Evolutionary conservation across 208 protist species (phyloP).

Genomic region (Wallacemonas collosoma): DNA sequence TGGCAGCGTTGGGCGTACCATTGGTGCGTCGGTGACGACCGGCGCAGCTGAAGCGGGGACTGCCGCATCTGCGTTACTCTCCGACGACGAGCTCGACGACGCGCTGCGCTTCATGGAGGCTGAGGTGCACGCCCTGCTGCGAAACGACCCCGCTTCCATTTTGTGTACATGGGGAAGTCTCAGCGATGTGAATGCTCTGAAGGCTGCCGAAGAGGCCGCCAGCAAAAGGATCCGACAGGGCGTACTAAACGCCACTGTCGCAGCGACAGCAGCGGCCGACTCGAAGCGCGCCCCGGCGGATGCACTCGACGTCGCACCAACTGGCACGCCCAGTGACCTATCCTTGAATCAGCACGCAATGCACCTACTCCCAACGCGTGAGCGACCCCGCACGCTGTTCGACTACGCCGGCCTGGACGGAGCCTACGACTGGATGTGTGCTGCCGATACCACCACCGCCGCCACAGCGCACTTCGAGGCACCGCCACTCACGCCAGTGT

Average conservation of each 20-base stretch:
- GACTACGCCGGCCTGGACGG: constrained; percentile 11
- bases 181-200: constrained; percentile 14
- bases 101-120: constrained; percentile 33
- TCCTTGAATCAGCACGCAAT: neutral
- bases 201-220: constrained; percentile 13
- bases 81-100: constrained; percentile 18
- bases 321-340: neutral
- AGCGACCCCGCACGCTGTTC: neutral
- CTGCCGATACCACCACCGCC: neutral
- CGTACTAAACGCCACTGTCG: neutral
- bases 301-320: neutral
- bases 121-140: constrained; percentile 24
- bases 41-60: neutral
- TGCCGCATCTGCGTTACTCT: constrained; percentile 5
- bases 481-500: neutral
- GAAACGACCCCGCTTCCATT: constrained; percentile 18
- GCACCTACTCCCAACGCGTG: neutral
- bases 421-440: constrained; percentile 8
- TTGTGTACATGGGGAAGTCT: constrained; percentile 34
- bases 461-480: neutral
- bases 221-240: neutral
- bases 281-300: neutral
- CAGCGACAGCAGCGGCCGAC: neutral
- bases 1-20: too few species aligned
- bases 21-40: neutral